Percentiles rank a stretch among this genome's conserved stretches.
phyloP scores from a whole-genome alignment of 108 stramenopile genomes.

The Chaetoceros muelleri region DNA sequence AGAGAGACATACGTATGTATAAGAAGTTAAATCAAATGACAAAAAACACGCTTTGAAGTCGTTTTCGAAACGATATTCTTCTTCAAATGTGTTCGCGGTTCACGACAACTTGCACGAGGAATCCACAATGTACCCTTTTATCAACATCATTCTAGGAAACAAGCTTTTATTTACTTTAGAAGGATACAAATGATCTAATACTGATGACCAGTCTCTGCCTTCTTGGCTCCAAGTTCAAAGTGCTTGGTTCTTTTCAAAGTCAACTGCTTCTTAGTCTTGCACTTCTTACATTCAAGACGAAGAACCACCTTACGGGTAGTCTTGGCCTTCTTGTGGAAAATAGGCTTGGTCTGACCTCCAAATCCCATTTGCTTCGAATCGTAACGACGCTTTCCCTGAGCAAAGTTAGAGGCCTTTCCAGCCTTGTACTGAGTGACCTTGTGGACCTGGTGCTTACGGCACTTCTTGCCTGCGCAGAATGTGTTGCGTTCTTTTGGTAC shows the following conservation, averaged over 20 bases:
- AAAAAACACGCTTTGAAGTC: too few relatives aligned
- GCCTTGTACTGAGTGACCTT: slow-evolving; percentile 99
- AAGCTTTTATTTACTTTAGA: too few relatives aligned
- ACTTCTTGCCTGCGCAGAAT: slow-evolving; percentile 94
- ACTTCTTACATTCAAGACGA: slow-evolving; percentile 99
- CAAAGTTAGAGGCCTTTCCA: slow-evolving; percentile 99
- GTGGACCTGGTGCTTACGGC: slow-evolving; percentile 96
- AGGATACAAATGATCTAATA: too few relatives aligned
- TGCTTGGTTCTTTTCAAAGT: slow-evolving; percentile 98
- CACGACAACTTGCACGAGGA: too few relatives aligned
- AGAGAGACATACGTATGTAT: too few relatives aligned
- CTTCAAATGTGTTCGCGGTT: too few relatives aligned
- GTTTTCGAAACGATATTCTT: too few relatives aligned
- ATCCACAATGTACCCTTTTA: too few relatives aligned
- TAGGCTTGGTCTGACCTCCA: slow-evolving; percentile 99
- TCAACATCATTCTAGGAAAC: too few relatives aligned
- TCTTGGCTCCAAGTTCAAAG: slow-evolving; percentile 99
- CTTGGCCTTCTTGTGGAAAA: slow-evolving; percentile 99
- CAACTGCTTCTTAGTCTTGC: slow-evolving; percentile 99
- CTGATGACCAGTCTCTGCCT: slow-evolving; percentile 90
- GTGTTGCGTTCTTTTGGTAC: slow-evolving; percentile 99
- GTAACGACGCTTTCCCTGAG: slow-evolving; percentile 99
- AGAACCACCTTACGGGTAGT: slow-evolving; percentile 99
- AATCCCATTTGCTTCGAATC: slow-evolving; percentile 99
- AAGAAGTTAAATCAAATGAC: too few relatives aligned